Evolutionary conservation across 768 basidiomycete species (phyloP), one percentile per base, ranked within the genome.

Genomic region (Kwoniella shandongensis): DNA sequence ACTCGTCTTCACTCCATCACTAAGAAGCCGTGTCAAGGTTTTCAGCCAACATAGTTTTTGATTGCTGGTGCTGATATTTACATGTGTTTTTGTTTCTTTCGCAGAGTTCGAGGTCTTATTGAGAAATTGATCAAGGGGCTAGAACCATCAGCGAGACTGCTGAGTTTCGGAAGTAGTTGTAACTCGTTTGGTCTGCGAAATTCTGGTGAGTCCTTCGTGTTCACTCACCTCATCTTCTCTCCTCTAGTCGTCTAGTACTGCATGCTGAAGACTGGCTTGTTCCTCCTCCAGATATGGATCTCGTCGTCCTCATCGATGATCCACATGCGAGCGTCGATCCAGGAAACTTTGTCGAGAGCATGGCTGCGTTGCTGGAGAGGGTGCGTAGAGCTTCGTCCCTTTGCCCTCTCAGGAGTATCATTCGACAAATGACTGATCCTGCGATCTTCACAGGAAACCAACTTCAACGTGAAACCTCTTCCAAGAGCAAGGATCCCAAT

Each of bases 401-500:
- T 48, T 51, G 13, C n/a, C 25, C 18, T 22, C 42, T 54, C 39
- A 35, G 15, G 25, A n/a, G 18, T 26, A 4, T 12, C 32, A 54
- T 6, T 20, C 12, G 32, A 51, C 51, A 58, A 46, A 61, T 61
- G 44, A 25, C 26, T 44, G 18, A n/a, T n/a, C 27, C 20, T 22
- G 18, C 41, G n/a, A 17, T 4, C 13, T 3, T 12, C 15, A 7
- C 38, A 72, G 70, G 70, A 73, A 60, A 73, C 71, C n/a, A 73
- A 73, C 42, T 73, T 73, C 54, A 68, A 68, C 54, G 93, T 98
- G 80, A 97, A 98, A 77, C 87, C 91, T 11, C 81, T 99, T 22
- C 93, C 94, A 10, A 88, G 92, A 78, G 94, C 94, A 11, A 88
- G 94, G 69, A 97, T 98, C 81, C 94, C 94, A 30, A 99, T 99